Evolutionary conservation across 306 rosid genomes (phyloP).

Genomic region (Prunus armeniaca): DNA sequence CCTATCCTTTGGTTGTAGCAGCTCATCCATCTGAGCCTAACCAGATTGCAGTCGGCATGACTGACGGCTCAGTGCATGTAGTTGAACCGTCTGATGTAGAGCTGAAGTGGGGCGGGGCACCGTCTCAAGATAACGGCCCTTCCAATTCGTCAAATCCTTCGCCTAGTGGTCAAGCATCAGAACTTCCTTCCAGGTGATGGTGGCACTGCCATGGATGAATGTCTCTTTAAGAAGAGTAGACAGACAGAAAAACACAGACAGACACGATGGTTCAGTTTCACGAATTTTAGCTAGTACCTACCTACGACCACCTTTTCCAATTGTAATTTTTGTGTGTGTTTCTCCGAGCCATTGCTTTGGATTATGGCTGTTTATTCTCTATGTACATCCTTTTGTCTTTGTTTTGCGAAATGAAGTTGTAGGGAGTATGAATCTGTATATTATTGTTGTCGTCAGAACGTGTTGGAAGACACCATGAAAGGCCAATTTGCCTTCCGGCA

Average conservation of each 20-base stretch:
- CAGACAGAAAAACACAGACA: neutral
- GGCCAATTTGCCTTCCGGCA: conserved; percentile 39
- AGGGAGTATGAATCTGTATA: conserved; percentile 25
- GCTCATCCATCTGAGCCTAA: conserved; percentile 45
- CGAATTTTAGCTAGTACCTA: neutral
- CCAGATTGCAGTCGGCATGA: conserved; percentile 45
- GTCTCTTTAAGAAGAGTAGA: neutral
- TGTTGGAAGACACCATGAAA: conserved; percentile 25
- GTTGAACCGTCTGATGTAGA: conserved; percentile 35
- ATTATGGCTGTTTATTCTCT: neutral
- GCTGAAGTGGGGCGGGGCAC: conserved; percentile 34
- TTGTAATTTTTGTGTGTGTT: neutral
- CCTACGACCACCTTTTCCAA: neutral
- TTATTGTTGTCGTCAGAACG: conserved; percentile 2
- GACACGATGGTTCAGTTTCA: neutral
- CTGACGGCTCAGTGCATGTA: conserved; percentile 36
- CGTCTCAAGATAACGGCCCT: conserved; percentile 43
- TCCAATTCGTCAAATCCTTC: conserved; percentile 47
- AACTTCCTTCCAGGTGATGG: conserved; percentile 34
- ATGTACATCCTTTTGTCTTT: conserved; percentile 18
- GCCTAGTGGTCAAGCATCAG: conserved; percentile 42
- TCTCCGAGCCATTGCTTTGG: conserved; percentile 6
- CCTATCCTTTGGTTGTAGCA: conserved; percentile 39
- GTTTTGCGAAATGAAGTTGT: conserved; percentile 1
- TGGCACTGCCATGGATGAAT: neutral